Evolutionary conservation across 306 rosid genomes (phyloP), one percentile per base, ranked within the genome.

Genomic region (Rubus idaeus): DNA sequence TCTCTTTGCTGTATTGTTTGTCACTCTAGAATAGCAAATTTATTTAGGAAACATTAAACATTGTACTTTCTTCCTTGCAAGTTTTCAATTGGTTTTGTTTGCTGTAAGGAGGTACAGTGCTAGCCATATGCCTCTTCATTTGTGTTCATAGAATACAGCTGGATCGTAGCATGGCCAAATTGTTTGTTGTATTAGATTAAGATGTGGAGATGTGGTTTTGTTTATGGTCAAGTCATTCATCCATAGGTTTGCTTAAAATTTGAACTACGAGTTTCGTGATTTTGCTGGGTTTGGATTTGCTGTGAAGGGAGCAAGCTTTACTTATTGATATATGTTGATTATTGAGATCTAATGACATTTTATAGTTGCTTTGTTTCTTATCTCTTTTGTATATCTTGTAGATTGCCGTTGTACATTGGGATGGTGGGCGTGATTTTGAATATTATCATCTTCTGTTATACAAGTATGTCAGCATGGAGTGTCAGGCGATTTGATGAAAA

Each of bases 351-450:
- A 45, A 21, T 3, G 21, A 18, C 46, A 17, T 26, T 30, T 44
- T 14, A 42, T 14, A 73, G 61, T 53, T 41, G 46, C 20, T 9
- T 62, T 62, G 5, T 61, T 77, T 76, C 83, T 72, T 26, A 77
- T 77, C 47, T 77, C 70, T 74, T 78, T 81, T 73, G 26, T 62
- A 64, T 77, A 68, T 75, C 51, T 84, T 91, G 91, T 96, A 96
- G 99, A 85, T 82, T 84, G 82, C 97, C 97, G 76, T 82, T 96
- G 61, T 92, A 91, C 91, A 83, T 96, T 51, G 99, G 99, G 81
- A 88, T 86, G 96, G 86, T 87, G 75, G 98, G 97, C 5, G 79
- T 92, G 50, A 84, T 87, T 79, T 76, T 92, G 87, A 96, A 91
- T 37, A 44, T 84, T 64, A 77, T 92, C 79, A 84, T 96, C 75